Base-by-base conservation (phyloP, 306 rosid genomes). In the Vicia villosa region DNA sequence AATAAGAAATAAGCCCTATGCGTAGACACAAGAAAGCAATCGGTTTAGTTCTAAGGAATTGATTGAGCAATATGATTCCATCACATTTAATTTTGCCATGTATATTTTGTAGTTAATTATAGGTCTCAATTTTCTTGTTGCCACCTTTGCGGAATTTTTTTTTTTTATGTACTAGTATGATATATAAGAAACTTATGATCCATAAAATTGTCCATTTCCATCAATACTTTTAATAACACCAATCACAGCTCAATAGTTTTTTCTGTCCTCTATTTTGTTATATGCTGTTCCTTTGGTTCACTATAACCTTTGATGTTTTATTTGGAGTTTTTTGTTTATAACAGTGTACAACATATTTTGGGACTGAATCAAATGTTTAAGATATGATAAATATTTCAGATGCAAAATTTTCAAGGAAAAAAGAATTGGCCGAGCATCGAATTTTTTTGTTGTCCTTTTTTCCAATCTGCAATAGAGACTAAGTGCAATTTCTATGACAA, bases 1-100 rank as follows among this genome's bases (percentile, higher is more conserved):
- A 58, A 83, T 74, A 88, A 93, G 83, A 90, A 88, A 52, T 93
- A 82, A 75, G 64, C 16, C 45, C 37, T 8, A 43, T 57, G 24
- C 67, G 5, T 22, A 55, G 55, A 58, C 41, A 60, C 56, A 30
- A 50, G 59, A 52, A 52, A 21, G 30, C 63, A 73, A 49, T 15
- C 21, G 49, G 71, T 64, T 70, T 66, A 66, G 74, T 77, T 74
- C 70, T 16, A 57, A 74, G 71, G 58, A 74, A 24, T 70, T 74
- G 72, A 55, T 63, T 66, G 77, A 59, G 80, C 81, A 32, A 41
- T 40, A 22, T 54, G 63, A 59, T 59, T 63, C 37, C 36, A 37
- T 21, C 64, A 19, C 66, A 68, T 68, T 69, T 52, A 38, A 30
- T 70, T 65, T 69, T 26, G 21, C 45, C 26, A 5, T 74, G 76